A percentile compares a stretch with the other conserved stretches of the same genome.
phyloP scores from a whole-genome alignment of 805 yeast genomes.

The Suhomyces sp. region DNA sequence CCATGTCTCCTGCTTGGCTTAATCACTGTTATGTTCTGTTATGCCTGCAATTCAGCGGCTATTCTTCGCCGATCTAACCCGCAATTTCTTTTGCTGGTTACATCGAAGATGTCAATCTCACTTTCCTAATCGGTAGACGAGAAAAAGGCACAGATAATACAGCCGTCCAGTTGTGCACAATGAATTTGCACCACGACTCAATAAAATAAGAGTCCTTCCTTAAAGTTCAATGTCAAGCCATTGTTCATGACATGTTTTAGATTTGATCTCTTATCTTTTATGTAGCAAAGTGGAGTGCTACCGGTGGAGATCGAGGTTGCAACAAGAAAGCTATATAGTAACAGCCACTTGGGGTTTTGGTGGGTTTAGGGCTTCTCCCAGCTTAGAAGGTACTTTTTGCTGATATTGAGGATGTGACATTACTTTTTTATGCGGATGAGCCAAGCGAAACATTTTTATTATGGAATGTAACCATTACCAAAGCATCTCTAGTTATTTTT shows the following conservation, averaged over 20 bases:
- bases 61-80: neutral
- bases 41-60: neutral
- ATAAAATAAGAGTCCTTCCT: neutral
- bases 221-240: neutral
- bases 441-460: neutral
- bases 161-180: neutral
- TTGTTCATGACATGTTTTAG: neutral
- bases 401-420: neutral
- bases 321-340: neutral
- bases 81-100: neutral
- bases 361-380: neutral
- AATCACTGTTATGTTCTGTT: neutral
- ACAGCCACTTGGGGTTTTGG: neutral
- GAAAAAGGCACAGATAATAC: neutral
- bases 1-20: constrained; percentile 8
- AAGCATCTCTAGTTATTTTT: neutral
- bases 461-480: neutral
- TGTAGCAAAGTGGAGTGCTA: neutral
- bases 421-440: neutral
- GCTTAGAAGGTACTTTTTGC: neutral
- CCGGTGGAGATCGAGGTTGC: neutral
- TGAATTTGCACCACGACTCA: neutral
- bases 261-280: neutral
- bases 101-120: neutral
- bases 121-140: neutral